A percentile compares a stretch with the other conserved stretches of the same genome.
Evolutionary conservation across 306 rosid genomes (phyloP).

Genomic region (Dalbergia cultrata): DNA sequence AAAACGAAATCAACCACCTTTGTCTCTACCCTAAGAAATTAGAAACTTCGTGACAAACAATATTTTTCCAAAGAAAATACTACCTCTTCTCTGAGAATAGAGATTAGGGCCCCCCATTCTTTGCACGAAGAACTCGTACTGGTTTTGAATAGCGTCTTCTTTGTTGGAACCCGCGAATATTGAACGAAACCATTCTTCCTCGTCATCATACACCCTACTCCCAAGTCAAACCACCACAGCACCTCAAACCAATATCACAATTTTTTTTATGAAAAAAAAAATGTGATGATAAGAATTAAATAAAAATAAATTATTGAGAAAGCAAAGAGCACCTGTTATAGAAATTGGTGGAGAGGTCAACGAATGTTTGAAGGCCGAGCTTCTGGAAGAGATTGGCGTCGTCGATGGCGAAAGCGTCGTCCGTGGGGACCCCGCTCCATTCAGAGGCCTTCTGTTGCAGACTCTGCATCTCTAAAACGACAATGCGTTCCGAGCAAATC

Average conservation of each 20-base stretch:
- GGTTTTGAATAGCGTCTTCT: conserved; percentile 84
- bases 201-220: conserved; percentile 79
- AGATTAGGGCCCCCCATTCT: conserved; percentile 93
- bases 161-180: conserved; percentile 77
- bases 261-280: background rate
- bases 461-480: conserved; percentile 61
- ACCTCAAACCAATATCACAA: background rate
- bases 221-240: background rate
- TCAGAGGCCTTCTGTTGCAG: conserved; percentile 83
- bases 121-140: conserved; percentile 89
- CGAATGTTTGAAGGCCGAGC: conserved; percentile 79
- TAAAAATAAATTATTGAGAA: background rate
- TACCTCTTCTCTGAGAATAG: conserved; percentile 88
- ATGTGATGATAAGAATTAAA: too few species aligned
- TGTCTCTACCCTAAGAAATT: background rate
- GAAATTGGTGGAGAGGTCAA: conserved; percentile 87
- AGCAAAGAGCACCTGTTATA: conserved; percentile 61
- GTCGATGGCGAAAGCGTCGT: conserved; percentile 83
- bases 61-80: background rate
- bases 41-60: too few species aligned
- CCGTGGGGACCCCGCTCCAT: conserved; percentile 77
- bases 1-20: background rate
- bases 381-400: conserved; percentile 73
- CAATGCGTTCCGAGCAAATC: conserved; percentile 22
- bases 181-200: conserved; percentile 88